Evolutionary conservation across 139 green algal species (phyloP).

Genomic region (Parachlorella kessleri): DNA sequence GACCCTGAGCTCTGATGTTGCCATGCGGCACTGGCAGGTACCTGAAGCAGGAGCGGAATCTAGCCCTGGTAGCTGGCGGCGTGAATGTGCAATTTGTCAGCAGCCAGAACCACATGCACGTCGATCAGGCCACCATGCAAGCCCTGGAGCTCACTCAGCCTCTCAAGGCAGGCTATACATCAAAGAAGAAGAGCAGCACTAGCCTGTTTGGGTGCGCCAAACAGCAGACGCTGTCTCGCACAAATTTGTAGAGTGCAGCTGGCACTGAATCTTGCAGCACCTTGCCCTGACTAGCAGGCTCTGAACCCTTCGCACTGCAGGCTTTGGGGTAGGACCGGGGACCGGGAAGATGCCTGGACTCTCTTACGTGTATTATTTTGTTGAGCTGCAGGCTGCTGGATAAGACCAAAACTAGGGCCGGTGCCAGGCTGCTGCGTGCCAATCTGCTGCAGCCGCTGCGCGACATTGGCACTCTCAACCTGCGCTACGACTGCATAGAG

Average conservation of each 20-base stretch:
- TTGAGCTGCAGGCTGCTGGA: constrained; percentile 54
- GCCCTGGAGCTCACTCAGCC: constrained; percentile 62
- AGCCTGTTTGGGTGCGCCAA: constrained; percentile 44
- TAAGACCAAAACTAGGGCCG: constrained; percentile 54
- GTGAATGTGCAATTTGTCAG: constrained; percentile 30
- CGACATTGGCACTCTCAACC: constrained; percentile 69
- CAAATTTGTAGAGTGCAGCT: no score
- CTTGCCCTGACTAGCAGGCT: no score
- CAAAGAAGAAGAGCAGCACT: constrained; percentile 11
- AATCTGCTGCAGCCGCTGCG: constrained; percentile 89
- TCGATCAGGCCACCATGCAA: constrained; percentile 54
- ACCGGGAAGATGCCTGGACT: neutral
- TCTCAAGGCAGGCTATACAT: constrained; percentile 12
- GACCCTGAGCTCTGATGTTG: neutral
- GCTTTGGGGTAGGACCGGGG: neutral
- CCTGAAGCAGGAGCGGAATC: constrained; percentile 34
- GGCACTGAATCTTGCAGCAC: no score
- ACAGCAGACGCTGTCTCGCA: no score
- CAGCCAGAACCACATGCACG: constrained; percentile 54
- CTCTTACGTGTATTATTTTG: neutral
- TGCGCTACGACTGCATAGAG: constrained; percentile 57
- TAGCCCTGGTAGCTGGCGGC: constrained; percentile 24
- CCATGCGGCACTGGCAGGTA: constrained; percentile 25
- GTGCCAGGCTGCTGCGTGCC: constrained; percentile 69
- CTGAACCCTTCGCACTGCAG: no score